Percentiles rank a stretch among this genome's conserved stretches.
These are phyloP conservation scores for Colletotrichum sp. DNA, from an alignment of 2,329 filamentous ascomycete species.

Conservation along the genomic window DNA sequence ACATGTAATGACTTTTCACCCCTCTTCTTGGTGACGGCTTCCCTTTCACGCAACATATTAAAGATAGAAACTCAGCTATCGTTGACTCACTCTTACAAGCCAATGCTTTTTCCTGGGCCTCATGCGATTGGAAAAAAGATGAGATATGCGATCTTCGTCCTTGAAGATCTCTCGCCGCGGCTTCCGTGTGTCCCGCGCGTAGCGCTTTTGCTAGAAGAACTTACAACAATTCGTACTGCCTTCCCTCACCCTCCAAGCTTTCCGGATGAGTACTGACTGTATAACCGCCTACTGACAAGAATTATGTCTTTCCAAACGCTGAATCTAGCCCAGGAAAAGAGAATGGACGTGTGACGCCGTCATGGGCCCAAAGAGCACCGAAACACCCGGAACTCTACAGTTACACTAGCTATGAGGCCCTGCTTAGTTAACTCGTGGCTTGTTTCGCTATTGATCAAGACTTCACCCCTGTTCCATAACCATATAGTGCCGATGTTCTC, in stretches of 20 bases:
- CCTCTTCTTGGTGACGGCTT: not conserved
- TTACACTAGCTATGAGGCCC: no score
- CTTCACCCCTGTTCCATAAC: rapidly evolving
- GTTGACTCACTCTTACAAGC: not conserved
- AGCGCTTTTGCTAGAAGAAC: not conserved
- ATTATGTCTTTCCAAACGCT: not conserved
- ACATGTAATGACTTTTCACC: rapidly evolving
- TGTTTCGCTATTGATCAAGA: not conserved
- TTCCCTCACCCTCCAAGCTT: not conserved
- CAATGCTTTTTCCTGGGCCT: not conserved
- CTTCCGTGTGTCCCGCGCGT: not conserved
- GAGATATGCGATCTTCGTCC: not conserved
- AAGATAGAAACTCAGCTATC: not conserved
- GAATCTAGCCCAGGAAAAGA: not conserved
- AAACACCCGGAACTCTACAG: not conserved
- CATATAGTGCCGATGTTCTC: not conserved
- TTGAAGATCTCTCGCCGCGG: not conserved
- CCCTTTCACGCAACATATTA: not conserved
- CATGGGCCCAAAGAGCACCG: not conserved
- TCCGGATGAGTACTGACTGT: not conserved
- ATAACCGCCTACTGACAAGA: not conserved
- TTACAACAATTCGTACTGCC: rapidly evolving
- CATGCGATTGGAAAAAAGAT: not conserved
- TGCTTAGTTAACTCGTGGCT: rapidly evolving
- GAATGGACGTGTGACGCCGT: not conserved